Conservation (phyloP, 805 yeast genomes). For the Saccharomycopsis sp. region DNA sequence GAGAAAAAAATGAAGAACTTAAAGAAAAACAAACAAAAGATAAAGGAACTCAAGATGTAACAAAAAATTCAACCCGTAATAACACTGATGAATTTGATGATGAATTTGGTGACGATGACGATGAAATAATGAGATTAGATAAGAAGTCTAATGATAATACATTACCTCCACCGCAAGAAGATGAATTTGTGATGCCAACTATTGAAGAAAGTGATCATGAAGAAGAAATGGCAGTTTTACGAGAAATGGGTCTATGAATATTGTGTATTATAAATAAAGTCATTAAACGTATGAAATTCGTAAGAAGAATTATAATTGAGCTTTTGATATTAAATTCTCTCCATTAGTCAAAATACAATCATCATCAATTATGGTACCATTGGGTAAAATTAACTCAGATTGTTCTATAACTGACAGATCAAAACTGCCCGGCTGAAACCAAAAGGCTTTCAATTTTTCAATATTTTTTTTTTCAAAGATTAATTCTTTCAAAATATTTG, state of each 20-base stretch:
- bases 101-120: too few relatives aligned
- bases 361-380: constrained; percentile 35
- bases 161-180: too few relatives aligned
- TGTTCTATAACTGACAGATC: constrained; percentile 38
- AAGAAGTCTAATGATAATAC: too few relatives aligned
- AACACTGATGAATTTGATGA: too few relatives aligned
- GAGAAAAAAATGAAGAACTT: too few relatives aligned
- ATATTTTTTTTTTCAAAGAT: constrained; percentile 11
- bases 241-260: constrained; percentile 36
- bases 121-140: too few relatives aligned
- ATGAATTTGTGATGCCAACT: too few relatives aligned
- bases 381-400: constrained; percentile 26
- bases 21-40: too few relatives aligned
- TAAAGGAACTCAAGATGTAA: not conserved
- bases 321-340: constrained; percentile 24
- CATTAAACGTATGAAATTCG: too few relatives aligned
- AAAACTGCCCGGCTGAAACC: constrained; percentile 83
- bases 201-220: constrained; percentile 9
- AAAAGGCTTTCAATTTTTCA: constrained; percentile 41
- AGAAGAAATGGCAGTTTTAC: constrained; percentile 35
- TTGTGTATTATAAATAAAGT: not conserved
- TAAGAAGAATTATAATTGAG: too few relatives aligned
- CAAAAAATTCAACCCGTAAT: too few relatives aligned
- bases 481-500: constrained; percentile 32
- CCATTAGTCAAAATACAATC: constrained; percentile 70